phyloP scores from a whole-genome alignment of 108 stramenopile species.

The Cyclotella atomus region DNA sequence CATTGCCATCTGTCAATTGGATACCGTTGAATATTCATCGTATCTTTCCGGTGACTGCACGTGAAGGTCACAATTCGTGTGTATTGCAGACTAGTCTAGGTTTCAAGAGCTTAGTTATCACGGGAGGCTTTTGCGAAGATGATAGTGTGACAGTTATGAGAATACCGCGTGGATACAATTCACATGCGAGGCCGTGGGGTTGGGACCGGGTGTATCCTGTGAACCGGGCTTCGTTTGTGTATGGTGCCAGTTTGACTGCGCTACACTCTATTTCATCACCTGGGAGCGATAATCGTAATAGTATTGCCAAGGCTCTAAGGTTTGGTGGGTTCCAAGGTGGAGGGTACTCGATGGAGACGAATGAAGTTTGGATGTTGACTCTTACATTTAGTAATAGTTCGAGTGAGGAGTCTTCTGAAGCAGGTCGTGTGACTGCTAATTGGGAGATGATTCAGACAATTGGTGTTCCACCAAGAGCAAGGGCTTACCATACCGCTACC shows the following conservation, averaged over 20 bases:
- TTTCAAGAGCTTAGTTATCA: background rate
- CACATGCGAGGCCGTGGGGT: background rate
- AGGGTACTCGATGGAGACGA: constrained; percentile 63
- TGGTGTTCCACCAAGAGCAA: constrained; percentile 4
- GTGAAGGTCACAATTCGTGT: background rate
- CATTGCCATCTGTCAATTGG: background rate
- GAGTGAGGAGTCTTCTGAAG: background rate
- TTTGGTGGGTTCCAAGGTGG: constrained; percentile 72
- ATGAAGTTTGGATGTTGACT: constrained; percentile 55
- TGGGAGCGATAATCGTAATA: constrained; percentile 7
- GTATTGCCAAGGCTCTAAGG: constrained; percentile 40
- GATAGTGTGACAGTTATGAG: background rate
- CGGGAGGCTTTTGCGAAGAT: background rate
- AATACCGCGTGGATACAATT: background rate
- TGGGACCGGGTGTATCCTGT: background rate
- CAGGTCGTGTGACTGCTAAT: too few relatives aligned
- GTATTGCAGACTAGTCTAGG: background rate
- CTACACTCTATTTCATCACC: background rate
- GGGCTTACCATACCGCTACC: constrained; percentile 74
- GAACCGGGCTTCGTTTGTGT: background rate
- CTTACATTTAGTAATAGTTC: constrained; percentile 2
- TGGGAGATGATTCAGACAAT: constrained; percentile 19
- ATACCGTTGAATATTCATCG: background rate
- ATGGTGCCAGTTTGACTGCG: background rate
- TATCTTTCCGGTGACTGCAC: background rate